Percentiles rank a stretch among this genome's conserved stretches.
These are phyloP conservation scores for Syncephalastrum contaminatum DNA, from an alignment of 371 early-diverging fungal genomes.

Conservation along the genomic window DNA sequence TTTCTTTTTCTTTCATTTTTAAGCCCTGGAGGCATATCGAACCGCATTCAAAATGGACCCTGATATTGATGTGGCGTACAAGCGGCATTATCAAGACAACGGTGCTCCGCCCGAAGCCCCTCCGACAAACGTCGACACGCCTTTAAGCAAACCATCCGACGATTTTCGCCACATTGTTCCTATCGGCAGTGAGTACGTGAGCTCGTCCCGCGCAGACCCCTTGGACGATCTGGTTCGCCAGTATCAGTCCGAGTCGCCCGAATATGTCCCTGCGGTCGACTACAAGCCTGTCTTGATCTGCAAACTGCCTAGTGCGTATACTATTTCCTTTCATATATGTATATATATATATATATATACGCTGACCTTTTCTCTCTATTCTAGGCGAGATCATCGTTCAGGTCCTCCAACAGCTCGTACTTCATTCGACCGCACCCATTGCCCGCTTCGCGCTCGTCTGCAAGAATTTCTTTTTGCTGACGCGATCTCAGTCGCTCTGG, in stretches of 20 bases:
- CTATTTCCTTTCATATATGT: background rate
- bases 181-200: constrained; percentile 34
- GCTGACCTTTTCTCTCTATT: constrained; percentile 1
- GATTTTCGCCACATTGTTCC: constrained; percentile 41
- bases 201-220: constrained; percentile 23
- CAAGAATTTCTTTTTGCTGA: constrained; percentile 52
- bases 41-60: constrained; percentile 54
- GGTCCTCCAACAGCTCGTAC: constrained; percentile 34
- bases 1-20: constrained; percentile 3
- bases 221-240: constrained; percentile 27
- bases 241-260: constrained; percentile 19
- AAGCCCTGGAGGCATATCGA: constrained; percentile 53
- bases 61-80: constrained; percentile 46
- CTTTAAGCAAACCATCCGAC: constrained; percentile 9
- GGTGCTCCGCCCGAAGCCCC: constrained; percentile 16
- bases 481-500: constrained; percentile 56
- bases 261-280: constrained; percentile 34
- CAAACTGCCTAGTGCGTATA: constrained; percentile 34
- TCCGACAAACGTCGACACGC: constrained; percentile 3
- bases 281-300: constrained; percentile 41
- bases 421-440: constrained; percentile 45
- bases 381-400: constrained; percentile 37
- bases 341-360: too few relatives aligned
- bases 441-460: constrained; percentile 53
- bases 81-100: constrained; percentile 31